Evolutionary conservation across 2,329 filamentous ascomycete species (phyloP).

Genomic region (Ascochyta fabae): DNA sequence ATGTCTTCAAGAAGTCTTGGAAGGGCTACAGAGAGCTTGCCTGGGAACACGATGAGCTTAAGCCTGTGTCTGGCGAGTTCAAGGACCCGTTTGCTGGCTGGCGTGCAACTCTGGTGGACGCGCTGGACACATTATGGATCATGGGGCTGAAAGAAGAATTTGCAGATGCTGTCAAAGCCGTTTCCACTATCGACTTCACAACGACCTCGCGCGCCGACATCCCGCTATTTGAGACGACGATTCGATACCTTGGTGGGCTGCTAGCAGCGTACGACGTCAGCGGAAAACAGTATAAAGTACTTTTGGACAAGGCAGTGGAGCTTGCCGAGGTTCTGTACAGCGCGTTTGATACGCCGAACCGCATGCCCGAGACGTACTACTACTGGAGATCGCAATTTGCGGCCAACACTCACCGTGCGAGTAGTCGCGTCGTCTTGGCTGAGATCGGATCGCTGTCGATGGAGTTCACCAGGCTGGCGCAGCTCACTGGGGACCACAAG

Average conservation of each 20-base stretch:
- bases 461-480: slow-evolving; percentile 57
- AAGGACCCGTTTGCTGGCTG: slow-evolving; percentile 89
- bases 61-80: slow-evolving; percentile 70
- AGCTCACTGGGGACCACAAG: slow-evolving; percentile 54
- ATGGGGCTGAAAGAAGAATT: slow-evolving; percentile 72
- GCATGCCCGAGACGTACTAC: slow-evolving; percentile 68
- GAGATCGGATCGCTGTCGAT: slow-evolving; percentile 58
- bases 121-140: slow-evolving; percentile 75
- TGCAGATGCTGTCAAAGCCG: slow-evolving; percentile 65
- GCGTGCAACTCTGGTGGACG: slow-evolving; percentile 85
- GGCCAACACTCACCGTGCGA: slow-evolving; percentile 49
- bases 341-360: slow-evolving; percentile 71
- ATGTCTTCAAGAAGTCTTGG: slow-evolving; percentile 81
- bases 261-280: slow-evolving; percentile 74
- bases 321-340: slow-evolving; percentile 69
- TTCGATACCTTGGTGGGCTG: slow-evolving; percentile 73
- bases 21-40: slow-evolving; percentile 78
- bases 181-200: slow-evolving; percentile 67
- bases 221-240: slow-evolving; percentile 74
- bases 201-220: slow-evolving; percentile 58
- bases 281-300: slow-evolving; percentile 55
- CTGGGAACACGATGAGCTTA: slow-evolving; percentile 86
- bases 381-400: slow-evolving; percentile 57
- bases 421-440: slow-evolving; percentile 52
- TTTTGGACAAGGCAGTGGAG: slow-evolving; percentile 68